Base-by-base conservation (phyloP, 2,329 filamentous ascomycete genomes). In the Fusarium sororula region DNA sequence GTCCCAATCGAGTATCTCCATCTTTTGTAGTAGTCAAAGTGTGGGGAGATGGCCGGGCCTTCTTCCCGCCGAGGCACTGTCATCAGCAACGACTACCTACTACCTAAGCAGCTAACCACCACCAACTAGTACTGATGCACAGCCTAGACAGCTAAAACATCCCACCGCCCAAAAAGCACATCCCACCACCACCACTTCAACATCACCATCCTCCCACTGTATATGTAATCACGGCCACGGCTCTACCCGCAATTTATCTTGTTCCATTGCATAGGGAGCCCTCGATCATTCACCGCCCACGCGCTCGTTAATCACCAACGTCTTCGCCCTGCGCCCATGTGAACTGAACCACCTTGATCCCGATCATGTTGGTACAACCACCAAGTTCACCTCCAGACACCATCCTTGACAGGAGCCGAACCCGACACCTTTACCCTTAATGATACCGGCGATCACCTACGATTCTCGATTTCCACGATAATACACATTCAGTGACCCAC, bases 331-430 rank as follows among this genome's bases (percentile, higher is more conserved):
- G 77, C 76, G 75, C 74, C 74, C 77, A 82, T 81, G 81, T 82
- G 71, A 81, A 75, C 66, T 81, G 69, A 81, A 71, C 66, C 68
- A 66, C 68, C 57, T 68, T 76, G 72, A 51, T 70, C 77, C 77
- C 78, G 82, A 85, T 82, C 83, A 85, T 85, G 83, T 84, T 83
- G 80, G 79, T 81, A 79, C 80, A 80, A 80, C 78, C 78, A 74
- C 75, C 77, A 72, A 79, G 73, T 75, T 75, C 76, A 77, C 73
- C 80, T 80, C 78, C 79, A 82, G 79, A 80, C 75, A 81, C 73
- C 73, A 79, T 76, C 80, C 74, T 81, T 79, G 69, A 79, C 75
- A 78, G 81, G 80, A 82, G 81, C 79, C 80, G 79, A 80, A 77
- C 73, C 70, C 74, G 71, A 73, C 79, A 75, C 70, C 65, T 68